A percentile compares a stretch with the other conserved stretches of the same genome.
phyloP scores from a whole-genome alignment of 208 protist species.

The Wallacemonas sp. region DNA sequence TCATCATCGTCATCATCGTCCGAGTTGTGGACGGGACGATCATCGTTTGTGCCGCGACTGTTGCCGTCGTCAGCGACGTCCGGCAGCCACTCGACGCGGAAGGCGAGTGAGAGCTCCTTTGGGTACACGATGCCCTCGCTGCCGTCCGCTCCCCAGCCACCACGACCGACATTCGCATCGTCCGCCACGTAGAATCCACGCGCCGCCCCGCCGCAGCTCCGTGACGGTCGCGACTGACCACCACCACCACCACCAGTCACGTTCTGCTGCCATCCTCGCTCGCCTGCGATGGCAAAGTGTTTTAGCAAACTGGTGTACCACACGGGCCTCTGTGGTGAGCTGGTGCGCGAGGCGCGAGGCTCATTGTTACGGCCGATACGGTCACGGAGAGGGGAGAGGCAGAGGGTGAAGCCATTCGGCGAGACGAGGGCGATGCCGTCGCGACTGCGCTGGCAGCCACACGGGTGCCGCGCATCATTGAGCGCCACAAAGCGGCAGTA shows the following conservation, averaged over 20 bases:
- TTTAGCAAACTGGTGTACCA: constrained; percentile 7
- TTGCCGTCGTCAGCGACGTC: constrained; percentile 4
- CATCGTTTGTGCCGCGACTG: background rate
- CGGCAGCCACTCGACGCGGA: constrained; percentile 26
- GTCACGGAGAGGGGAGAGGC: background rate
- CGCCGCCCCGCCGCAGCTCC: background rate
- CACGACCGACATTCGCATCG: background rate
- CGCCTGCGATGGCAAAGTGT: constrained; percentile 10
- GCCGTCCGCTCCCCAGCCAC: constrained; percentile 12
- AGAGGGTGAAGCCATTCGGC: constrained; percentile 10
- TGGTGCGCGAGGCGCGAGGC: background rate
- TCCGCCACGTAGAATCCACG: constrained; percentile 5
- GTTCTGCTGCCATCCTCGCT: constrained; percentile 8
- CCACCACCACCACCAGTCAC: too few relatives aligned
- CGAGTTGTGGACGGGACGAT: background rate
- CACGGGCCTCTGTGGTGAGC: background rate
- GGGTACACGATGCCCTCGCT: constrained; percentile 16
- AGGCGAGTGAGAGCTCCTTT: constrained; percentile 21
- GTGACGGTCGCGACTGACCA: background rate
- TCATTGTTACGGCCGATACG: background rate
- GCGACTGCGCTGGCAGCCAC: constrained; percentile 3
- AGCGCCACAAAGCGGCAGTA: constrained; percentile 8
- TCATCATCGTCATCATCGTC: background rate
- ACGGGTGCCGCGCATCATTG: constrained; percentile 7
- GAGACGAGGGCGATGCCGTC: constrained; percentile 11